Percentiles rank a stretch among this genome's conserved stretches.
phyloP scores from a whole-genome alignment of 2,329 filamentous ascomycete species.

The Calonectria multiphialidica region DNA sequence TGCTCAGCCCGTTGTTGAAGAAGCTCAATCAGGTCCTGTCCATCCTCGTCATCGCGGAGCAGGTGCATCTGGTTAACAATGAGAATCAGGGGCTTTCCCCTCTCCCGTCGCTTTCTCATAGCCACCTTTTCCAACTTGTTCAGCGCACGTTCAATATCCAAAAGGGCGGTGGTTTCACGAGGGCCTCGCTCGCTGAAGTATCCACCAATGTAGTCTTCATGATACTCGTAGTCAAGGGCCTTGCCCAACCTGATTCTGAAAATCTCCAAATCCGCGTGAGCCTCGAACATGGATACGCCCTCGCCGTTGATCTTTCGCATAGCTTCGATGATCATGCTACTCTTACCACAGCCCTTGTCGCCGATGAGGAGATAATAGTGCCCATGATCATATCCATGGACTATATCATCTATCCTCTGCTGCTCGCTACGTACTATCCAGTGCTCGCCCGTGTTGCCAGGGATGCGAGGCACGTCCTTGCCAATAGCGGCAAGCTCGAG shows the following conservation, averaged over 20 bases:
- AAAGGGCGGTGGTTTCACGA: slow-evolving; percentile 88
- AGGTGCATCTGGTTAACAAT: slow-evolving; percentile 97
- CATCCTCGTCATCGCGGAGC: slow-evolving; percentile 90
- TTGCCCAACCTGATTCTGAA: slow-evolving; percentile 94
- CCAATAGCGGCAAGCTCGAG: slow-evolving; percentile 80
- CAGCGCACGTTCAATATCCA: slow-evolving; percentile 96
- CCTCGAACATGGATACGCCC: slow-evolving; percentile 94
- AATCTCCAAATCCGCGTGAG: slow-evolving; percentile 94
- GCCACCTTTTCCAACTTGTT: slow-evolving; percentile 99
- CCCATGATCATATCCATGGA: slow-evolving; percentile 78
- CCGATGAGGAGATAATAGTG: slow-evolving; percentile 94
- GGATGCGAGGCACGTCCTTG: slow-evolving; percentile 64
- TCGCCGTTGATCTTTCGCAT: slow-evolving; percentile 95
- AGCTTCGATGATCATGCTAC: slow-evolving; percentile 93
- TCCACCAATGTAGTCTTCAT: slow-evolving; percentile 97
- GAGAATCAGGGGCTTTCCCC: slow-evolving; percentile 82
- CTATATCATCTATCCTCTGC: slow-evolving; percentile 82
- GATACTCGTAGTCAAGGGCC: slow-evolving; percentile 94
- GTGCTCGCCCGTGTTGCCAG: slow-evolving; percentile 54
- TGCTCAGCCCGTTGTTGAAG: slow-evolving; percentile 96
- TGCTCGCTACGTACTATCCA: slow-evolving; percentile 93
- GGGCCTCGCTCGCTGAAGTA: slow-evolving; percentile 96
- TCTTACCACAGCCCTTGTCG: slow-evolving; percentile 97
- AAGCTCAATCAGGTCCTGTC: slow-evolving; percentile 92
- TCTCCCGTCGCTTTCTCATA: slow-evolving; percentile 71